Base-by-base conservation (phyloP, 192 early-diverging fungal species). In the Pilaira anomala region DNA sequence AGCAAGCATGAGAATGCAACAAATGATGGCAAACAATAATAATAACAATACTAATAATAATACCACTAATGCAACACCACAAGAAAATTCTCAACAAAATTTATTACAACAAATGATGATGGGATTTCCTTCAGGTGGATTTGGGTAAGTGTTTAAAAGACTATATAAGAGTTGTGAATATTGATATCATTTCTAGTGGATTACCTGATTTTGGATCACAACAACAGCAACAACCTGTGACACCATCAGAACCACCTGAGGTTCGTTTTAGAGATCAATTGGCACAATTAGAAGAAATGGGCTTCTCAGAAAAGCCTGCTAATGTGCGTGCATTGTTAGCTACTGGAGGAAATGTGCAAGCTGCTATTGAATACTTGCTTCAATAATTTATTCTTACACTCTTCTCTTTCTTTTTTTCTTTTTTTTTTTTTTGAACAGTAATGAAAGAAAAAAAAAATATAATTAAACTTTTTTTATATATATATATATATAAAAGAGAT, bases 211-310 rank as follows among this genome's bases (percentile, higher is more conserved):
- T 52, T 14, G 48, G 18, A 40, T 9, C 29, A 39, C 44, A 48
- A 11, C 63, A 52, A 0, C 63, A 56, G 25, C 29, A 30, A 28
- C 69, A 67, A 67, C 51, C 60, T 12, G 48, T 44, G 7, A 6
- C 28, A 30, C n/a, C 45, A 61, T 49, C 69, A 36, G 71, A 81
- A 56, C 72, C 84, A 28, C 75, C 85, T 68, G 80, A 86, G 76
- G 62, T 67, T 60, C 82, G 82, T 40, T 92, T 87, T 73, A 78
- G 76, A 53, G 65, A 76, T 46, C 81, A 91, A 77, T 73, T 94
- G 36, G 81, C 73, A 13, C 87, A 87, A 60, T 72, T 98, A 36
- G 86, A 92, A 63, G 93, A 97, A 59, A 98, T 98, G 96, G 96
- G 96, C 19, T 98, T 98, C 67, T 75, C 79, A 54, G 91, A 95